Evolutionary conservation across 805 yeast genomes (phyloP).

Genomic region (Millerozyma miso): DNA sequence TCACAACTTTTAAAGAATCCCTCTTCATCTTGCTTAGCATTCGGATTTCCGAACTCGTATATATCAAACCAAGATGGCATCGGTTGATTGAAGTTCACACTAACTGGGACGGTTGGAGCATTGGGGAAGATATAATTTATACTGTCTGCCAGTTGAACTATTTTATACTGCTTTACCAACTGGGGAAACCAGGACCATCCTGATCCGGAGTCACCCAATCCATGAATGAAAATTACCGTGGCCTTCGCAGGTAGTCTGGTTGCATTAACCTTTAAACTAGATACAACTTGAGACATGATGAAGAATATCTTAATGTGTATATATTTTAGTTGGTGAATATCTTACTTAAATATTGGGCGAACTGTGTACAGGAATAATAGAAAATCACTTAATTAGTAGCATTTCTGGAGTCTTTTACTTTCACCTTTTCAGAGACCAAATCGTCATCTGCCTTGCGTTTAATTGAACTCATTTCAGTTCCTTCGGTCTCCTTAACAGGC

Average conservation of each 20-base stretch:
- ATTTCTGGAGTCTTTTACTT: too few species aligned
- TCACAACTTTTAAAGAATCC: constrained; percentile 54
- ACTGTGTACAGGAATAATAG: background rate
- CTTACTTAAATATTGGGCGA: background rate
- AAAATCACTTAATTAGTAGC: background rate
- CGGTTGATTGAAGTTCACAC: constrained; percentile 57
- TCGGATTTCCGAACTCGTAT: constrained; percentile 45
- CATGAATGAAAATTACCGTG: constrained; percentile 77
- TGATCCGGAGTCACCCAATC: constrained; percentile 84
- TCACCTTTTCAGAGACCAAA: background rate
- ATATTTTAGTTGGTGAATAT: background rate
- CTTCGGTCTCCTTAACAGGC: background rate
- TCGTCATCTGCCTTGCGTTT: background rate
- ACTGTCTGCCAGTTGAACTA: constrained; percentile 45
- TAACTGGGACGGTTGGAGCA: constrained; percentile 73
- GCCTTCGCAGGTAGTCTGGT: constrained; percentile 30
- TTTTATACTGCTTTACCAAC: constrained; percentile 40
- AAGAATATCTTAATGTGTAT: background rate
- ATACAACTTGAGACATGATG: constrained; percentile 7
- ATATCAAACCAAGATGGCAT: constrained; percentile 93
- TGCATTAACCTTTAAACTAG: constrained; percentile 28
- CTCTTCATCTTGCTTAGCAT: constrained; percentile 44
- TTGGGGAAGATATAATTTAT: constrained; percentile 81
- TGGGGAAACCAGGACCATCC: constrained; percentile 88
- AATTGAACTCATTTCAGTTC: too few species aligned